Conservation (phyloP, 306 rosid species). For the Acacia crassicarpa region DNA sequence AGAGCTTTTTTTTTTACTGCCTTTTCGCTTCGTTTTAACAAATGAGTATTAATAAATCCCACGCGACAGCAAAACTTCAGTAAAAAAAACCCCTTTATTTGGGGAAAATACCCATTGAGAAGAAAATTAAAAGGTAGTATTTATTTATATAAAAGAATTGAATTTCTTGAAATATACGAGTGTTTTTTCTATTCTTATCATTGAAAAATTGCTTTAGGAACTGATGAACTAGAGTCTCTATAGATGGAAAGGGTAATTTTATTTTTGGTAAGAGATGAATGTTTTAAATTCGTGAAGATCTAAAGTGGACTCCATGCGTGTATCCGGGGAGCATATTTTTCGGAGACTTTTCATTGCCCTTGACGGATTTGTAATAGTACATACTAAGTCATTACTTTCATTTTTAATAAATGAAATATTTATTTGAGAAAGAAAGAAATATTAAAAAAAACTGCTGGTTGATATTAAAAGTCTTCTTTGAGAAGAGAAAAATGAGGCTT, state of each 20-base stretch:
- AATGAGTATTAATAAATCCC: background rate
- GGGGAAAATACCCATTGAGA: too few relatives aligned
- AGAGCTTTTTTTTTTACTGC: slow-evolving; percentile 22
- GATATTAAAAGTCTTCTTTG: background rate
- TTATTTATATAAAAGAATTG: too few relatives aligned
- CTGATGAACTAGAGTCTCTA: background rate
- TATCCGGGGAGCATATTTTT: too few relatives aligned
- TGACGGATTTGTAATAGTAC: background rate
- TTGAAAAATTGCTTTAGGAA: background rate
- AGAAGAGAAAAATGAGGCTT: background rate
- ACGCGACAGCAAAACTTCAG: background rate
- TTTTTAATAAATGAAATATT: background rate
- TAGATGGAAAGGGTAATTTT: background rate
- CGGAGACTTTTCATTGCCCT: background rate
- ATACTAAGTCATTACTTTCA: background rate
- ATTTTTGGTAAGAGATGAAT: background rate
- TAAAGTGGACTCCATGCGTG: background rate
- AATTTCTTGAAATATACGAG: too few relatives aligned
- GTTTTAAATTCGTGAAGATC: background rate
- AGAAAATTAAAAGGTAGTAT: too few relatives aligned
- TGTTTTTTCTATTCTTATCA: too few relatives aligned
- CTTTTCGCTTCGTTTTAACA: slow-evolving; percentile 5
- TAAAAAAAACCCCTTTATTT: background rate
- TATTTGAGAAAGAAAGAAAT: background rate
- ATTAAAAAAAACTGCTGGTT: background rate